These are phyloP conservation scores for Lasiodiplodia theobromae DNA, from an alignment of 2,329 filamentous ascomycete species.

Conservation along the genomic window DNA sequence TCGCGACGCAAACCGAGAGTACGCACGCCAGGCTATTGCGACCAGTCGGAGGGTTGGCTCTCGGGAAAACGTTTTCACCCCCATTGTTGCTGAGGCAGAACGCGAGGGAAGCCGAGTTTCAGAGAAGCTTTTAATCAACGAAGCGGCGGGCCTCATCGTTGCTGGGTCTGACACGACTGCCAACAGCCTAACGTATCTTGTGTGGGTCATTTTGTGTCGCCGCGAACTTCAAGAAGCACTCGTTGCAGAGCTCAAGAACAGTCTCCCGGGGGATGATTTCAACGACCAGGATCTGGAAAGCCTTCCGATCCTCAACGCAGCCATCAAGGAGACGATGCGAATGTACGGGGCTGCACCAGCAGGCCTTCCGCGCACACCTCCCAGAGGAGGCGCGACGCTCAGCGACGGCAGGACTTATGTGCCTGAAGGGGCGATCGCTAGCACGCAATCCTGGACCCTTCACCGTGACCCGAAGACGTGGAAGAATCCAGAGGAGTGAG, in stretches of 20 bases:
- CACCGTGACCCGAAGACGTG: not conserved
- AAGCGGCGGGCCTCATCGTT: conserved; percentile 56
- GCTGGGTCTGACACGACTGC: conserved; percentile 63
- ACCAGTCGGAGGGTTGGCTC: not conserved
- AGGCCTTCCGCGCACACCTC: not conserved
- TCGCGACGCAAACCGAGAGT: not conserved
- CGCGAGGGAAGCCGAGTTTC: conserved; percentile 9
- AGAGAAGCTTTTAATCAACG: conserved; percentile 33
- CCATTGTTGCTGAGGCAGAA: not conserved
- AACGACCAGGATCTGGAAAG: not conserved
- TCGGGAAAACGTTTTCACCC: not conserved
- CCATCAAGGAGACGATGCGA: not conserved
- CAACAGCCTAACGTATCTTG: conserved; percentile 57
- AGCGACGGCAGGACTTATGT: not conserved
- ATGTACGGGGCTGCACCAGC: not conserved
- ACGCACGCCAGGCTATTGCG: not conserved
- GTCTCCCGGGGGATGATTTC: not conserved
- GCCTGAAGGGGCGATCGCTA: not conserved
- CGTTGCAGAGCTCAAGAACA: conserved; percentile 30
- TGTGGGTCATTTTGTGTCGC: conserved; percentile 44
- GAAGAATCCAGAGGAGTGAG: not conserved
- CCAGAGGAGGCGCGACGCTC: not conserved
- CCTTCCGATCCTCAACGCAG: not conserved
- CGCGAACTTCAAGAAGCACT: conserved; percentile 27
- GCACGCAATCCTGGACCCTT: not conserved